These are phyloP conservation scores for Backusella parvicylindrica DNA, from an alignment of 192 early-diverging fungal species.

Conservation along the genomic window DNA sequence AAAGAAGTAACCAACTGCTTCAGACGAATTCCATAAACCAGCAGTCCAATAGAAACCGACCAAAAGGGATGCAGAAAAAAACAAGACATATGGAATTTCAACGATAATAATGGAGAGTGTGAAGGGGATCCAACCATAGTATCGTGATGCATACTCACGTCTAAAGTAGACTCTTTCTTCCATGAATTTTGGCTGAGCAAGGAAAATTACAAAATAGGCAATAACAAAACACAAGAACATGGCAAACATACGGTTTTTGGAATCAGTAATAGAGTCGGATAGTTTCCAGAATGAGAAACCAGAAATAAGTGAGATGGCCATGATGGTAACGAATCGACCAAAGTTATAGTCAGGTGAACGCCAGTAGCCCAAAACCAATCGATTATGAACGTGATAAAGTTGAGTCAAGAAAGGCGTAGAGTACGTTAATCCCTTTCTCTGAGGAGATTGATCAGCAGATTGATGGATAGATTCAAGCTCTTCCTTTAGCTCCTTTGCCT, in stretches of 20 bases:
- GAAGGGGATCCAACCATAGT: constrained; percentile 68
- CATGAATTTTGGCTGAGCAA: constrained; percentile 64
- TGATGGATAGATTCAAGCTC: constrained; percentile 57
- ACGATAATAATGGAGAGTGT: constrained; percentile 59
- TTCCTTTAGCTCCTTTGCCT: constrained; percentile 34
- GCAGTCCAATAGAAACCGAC: constrained; percentile 73
- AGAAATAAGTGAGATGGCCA: constrained; percentile 54
- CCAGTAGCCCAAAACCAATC: constrained; percentile 70
- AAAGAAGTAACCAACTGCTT: constrained; percentile 63
- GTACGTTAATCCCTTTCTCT: constrained; percentile 33
- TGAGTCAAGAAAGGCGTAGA: constrained; percentile 44
- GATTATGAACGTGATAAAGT: constrained; percentile 54
- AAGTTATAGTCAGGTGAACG: constrained; percentile 73
- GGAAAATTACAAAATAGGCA: constrained; percentile 63
- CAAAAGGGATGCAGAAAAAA: constrained; percentile 62
- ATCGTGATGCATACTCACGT: constrained; percentile 63
- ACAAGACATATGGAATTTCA: constrained; percentile 64
- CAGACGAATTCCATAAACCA: constrained; percentile 49
- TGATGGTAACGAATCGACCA: constrained; percentile 58
- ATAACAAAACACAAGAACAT: constrained; percentile 67
- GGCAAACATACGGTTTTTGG: constrained; percentile 68
- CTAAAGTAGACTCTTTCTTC: constrained; percentile 63
- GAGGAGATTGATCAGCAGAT: constrained; percentile 28
- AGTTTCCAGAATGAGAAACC: constrained; percentile 74
- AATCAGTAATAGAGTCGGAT: constrained; percentile 45